A percentile compares a stretch with the other conserved stretches of the same genome.
These are phyloP conservation scores for Fusarium duplospermum DNA, from an alignment of 2,329 filamentous ascomycete species.

Conservation along the genomic window DNA sequence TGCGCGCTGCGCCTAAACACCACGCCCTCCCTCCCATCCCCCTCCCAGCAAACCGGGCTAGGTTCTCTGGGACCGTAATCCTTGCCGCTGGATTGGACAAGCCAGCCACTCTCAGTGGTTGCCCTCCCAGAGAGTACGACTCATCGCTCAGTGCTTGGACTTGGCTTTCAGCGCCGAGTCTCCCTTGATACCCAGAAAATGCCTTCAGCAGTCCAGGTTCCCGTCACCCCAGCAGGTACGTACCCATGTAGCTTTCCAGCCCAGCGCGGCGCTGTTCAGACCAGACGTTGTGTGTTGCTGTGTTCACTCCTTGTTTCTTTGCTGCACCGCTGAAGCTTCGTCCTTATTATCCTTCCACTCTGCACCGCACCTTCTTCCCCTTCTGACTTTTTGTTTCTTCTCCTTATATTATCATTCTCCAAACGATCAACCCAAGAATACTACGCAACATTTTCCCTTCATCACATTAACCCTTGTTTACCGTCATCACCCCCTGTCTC, in stretches of 20 bases:
- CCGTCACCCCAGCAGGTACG: constrained; percentile 44
- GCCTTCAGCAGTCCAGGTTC: constrained; percentile 47
- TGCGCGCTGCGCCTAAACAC: constrained; percentile 35
- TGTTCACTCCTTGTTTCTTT: constrained; percentile 35
- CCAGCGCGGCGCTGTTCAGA: background rate
- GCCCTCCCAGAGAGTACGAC: constrained; percentile 22
- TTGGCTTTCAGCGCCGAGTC: constrained; percentile 26
- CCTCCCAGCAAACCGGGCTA: constrained; percentile 36
- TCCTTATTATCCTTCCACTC: constrained; percentile 36
- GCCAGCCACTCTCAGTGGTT: constrained; percentile 29
- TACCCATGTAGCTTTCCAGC: constrained; percentile 8
- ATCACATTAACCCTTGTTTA: constrained; percentile 12
- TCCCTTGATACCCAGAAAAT: constrained; percentile 44
- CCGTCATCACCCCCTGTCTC: constrained; percentile 5
- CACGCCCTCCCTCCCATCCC: background rate
- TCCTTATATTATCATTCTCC: constrained; percentile 24
- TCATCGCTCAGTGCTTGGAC: constrained; percentile 36
- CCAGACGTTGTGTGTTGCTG: constrained; percentile 9
- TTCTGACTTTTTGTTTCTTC: constrained; percentile 7
- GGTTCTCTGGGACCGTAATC: constrained; percentile 33
- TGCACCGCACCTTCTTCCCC: constrained; percentile 12
- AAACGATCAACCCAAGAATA: constrained; percentile 23
- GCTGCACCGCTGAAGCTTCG: background rate
- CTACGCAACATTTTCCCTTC: constrained; percentile 10
- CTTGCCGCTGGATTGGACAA: constrained; percentile 36